These are phyloP conservation scores for Penstemon eatonii DNA, from an alignment of 257 asterid species.

Conservation along the genomic window DNA sequence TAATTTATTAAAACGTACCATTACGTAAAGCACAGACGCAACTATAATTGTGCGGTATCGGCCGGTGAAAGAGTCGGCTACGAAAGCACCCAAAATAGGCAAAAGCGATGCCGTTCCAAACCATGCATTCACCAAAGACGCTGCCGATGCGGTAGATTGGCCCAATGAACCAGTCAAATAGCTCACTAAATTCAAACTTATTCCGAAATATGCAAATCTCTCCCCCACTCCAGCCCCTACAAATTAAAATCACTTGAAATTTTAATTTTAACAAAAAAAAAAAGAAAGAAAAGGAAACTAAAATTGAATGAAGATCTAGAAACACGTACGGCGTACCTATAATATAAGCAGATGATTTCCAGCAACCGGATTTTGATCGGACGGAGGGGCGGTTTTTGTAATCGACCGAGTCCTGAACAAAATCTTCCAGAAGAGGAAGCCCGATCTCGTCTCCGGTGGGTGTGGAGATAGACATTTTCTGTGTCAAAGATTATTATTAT, in stretches of 20 bases:
- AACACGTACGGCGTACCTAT: slow-evolving; percentile 17
- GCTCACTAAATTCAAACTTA: slow-evolving; percentile 31
- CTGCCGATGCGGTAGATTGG: slow-evolving; percentile 33
- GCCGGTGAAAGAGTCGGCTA: slow-evolving; percentile 36
- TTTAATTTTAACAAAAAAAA: background rate
- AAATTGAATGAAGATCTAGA: background rate
- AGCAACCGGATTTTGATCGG: slow-evolving; percentile 36
- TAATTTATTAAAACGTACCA: slow-evolving; percentile 20
- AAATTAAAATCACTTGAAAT: background rate
- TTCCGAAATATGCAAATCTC: slow-evolving; percentile 20
- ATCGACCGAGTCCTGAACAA: slow-evolving; percentile 23
- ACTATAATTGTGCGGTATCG: slow-evolving; percentile 31
- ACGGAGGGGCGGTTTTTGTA: slow-evolving; percentile 27
- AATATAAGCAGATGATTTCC: slow-evolving; percentile 35
- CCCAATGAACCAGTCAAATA: slow-evolving; percentile 37
- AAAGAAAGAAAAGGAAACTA: background rate
- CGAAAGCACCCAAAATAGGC: slow-evolving; percentile 36
- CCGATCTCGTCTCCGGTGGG: slow-evolving; percentile 19
- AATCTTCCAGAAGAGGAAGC: slow-evolving; percentile 23
- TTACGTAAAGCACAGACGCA: slow-evolving; percentile 26
- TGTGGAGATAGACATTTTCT: slow-evolving; percentile 11
- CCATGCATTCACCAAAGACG: slow-evolving; percentile 35
- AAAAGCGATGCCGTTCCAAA: slow-evolving; percentile 29
- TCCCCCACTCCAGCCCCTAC: slow-evolving; percentile 23
- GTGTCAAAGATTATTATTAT: background rate